Evolutionary conservation across 768 basidiomycete genomes (phyloP).

Genomic region (Pulveroboletus sp.): DNA sequence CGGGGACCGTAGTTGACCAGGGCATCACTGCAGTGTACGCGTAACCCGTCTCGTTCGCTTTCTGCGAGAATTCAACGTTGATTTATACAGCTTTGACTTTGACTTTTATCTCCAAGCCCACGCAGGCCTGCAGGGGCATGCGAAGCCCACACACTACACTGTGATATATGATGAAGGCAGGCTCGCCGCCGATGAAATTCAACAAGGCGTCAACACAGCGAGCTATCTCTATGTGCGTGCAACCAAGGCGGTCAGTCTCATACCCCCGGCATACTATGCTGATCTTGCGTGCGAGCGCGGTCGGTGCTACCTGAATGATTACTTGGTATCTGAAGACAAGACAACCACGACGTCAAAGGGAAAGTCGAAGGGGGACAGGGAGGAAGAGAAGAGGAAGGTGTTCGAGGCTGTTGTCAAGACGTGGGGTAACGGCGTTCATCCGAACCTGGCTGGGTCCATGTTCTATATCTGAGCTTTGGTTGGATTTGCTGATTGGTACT

Average conservation of each 20-base stretch:
- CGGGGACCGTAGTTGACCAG: conserved; percentile 77
- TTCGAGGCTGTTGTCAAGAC: conserved; percentile 20
- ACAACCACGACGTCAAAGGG: conserved; percentile 34
- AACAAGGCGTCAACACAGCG: conserved; percentile 62
- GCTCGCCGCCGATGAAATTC: conserved; percentile 66
- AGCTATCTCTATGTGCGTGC: conserved; percentile 79
- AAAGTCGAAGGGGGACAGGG: conserved; percentile 27
- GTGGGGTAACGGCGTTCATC: conserved; percentile 57
- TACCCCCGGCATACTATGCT: conserved; percentile 78
- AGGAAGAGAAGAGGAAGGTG: conserved; percentile 25
- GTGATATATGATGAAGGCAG: conserved; percentile 75
- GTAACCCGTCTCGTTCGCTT: not conserved
- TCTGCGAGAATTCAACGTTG: not conserved
- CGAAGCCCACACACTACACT: conserved; percentile 72
- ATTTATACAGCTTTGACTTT: conserved; percentile 48
- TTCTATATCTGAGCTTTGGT: conserved; percentile 55
- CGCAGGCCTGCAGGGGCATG: conserved; percentile 65
- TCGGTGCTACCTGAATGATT: conserved; percentile 68
- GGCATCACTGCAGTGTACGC: conserved; percentile 67
- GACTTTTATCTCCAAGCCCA: conserved; percentile 74
- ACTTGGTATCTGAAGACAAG: conserved; percentile 54
- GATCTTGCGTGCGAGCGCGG: conserved; percentile 82
- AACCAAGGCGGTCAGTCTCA: conserved; percentile 76
- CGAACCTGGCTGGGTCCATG: conserved; percentile 58
- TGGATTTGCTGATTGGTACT: not conserved